These are phyloP conservation scores for Eucalyptus coolabah DNA, from an alignment of 345 rosid genomes.

Conservation along the genomic window DNA sequence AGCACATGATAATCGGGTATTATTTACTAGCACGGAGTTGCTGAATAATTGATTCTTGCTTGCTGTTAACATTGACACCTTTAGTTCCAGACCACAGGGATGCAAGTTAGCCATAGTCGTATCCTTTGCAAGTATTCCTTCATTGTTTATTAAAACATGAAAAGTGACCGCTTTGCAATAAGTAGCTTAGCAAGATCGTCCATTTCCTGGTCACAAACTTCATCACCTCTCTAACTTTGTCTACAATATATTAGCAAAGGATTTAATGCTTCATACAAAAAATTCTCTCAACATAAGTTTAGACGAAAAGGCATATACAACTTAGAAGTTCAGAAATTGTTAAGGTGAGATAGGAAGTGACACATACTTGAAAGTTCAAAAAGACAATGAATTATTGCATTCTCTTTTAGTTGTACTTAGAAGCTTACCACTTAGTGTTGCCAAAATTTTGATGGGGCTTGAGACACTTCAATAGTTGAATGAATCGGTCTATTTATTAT, in stretches of 20 bases:
- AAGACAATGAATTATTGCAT: slow-evolving; percentile 12
- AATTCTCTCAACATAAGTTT: background rate
- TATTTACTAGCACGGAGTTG: slow-evolving; percentile 95
- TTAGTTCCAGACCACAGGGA: background rate
- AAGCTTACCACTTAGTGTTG: fast-evolving
- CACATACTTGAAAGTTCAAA: slow-evolving; percentile 60
- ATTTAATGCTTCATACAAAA: background rate
- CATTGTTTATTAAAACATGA: too few species aligned
- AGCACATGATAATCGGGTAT: slow-evolving; percentile 74
- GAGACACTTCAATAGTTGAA: background rate
- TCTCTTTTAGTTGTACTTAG: background rate
- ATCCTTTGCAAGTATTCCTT: too few species aligned
- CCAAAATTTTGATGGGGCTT: fast-evolving
- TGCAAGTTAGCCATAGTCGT: slow-evolving; percentile 28
- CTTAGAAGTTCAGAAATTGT: background rate
- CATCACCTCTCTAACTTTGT: slow-evolving; percentile 76
- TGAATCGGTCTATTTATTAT: too few species aligned
- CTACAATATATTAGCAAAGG: slow-evolving; percentile 14
- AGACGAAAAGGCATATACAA: background rate
- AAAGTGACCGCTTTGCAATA: slow-evolving; percentile 74
- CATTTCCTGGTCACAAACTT: slow-evolving; percentile 76
- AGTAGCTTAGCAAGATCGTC: slow-evolving; percentile 65
- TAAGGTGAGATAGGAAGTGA: background rate
- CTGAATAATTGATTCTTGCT: slow-evolving; percentile 91
- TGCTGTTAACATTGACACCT: slow-evolving; percentile 22